Base-by-base conservation (phyloP, 106 monocot genomes). In the Dendrobium catenatum region DNA sequence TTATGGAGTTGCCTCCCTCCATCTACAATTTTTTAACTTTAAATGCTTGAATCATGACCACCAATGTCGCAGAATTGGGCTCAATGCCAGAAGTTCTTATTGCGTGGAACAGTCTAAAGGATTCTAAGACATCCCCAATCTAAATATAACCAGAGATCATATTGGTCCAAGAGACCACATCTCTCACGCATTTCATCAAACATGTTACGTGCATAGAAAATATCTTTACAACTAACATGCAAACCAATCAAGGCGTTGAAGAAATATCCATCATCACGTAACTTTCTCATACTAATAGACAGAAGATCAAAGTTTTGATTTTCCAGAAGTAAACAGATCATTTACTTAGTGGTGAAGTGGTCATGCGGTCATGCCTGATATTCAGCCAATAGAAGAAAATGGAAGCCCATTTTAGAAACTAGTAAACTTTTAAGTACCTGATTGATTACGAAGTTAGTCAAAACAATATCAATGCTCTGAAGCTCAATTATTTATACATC, bases 111-210 rank as follows among this genome's bases (percentile, higher is more conserved):
- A 89, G n/a, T 9, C 37, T 17, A 46, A 72, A 81, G n/a, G 83
- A 76, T 42, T 85, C 86, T 8, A 5, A 9, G 26, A 42, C 0
- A 20, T 81, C 15, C 19, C 85, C 87, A 55, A 4, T 9, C 8
- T 51, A 37, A 46, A 79, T 81, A 44, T 80, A 79, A 17, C 77
- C 87, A 2, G 87, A 87, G 6, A 91, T 87, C 54, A 91, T 19
- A 4, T 83, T 83, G 19, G 91, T 91, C 91, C 91, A 91, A 73
- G 89, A 83, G 42, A 89, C 91, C 15, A 87, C 89, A 80, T 91
- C 89, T 78, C 0, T 48, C 3, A 68, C 22, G 42, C 91, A 91
- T 91, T 89, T 87, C 91, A 77, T 89, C 91, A 46, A 91, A 91
- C 87, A 91, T 1, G 22, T 16, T 48, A 41, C 75, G 83, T 2